Evolutionary conservation across 805 yeast species (phyloP), one percentile per base, ranked within the genome.

Genomic region (Blastobotrys peoriensis): DNA sequence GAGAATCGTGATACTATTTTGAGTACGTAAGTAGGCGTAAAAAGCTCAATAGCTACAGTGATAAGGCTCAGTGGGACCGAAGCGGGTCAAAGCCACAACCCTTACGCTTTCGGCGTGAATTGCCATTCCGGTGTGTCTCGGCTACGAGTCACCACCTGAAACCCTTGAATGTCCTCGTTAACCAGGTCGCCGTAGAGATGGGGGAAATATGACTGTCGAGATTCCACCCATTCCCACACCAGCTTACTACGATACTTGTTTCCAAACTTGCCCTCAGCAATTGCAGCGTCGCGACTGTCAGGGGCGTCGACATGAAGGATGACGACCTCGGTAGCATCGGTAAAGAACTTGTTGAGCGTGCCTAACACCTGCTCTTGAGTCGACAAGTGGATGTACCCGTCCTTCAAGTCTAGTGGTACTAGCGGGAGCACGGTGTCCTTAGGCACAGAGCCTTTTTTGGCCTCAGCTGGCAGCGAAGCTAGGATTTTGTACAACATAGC

Each of bases 361-460:
- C 49, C 58, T 3, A 16, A 37, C 21, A 56, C 42, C 46, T 58
- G 61, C 9, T 44, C 47, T 19, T 36, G 42, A 20, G 61, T 55
- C 21, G 58, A 54, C 30, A 58, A 46, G 41, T 58, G 62, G 18
- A 57, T 50, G 38, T 52, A 58, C 13, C 62, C 62, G 39, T 58
- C 60, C 36, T 51, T 53, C 17, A 47, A 38, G 38, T 58, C 62
- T 19, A 57, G 43, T 8, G 54, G 54, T 16, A 52, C 38, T 21
- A 46, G 33, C 9, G 61, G 61, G 9, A 57, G 47, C 18, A 52
- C 49, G 5, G 52, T 41, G 21, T 49, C 38, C 13, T 49, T 46
- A 18, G 45, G 36, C 2, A 44, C 49, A 17, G 52, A 39, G 36
- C 54, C 56, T 37, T 54, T 51, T 13, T 33, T 33, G 13, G 59